Evolutionary conservation across 2,329 filamentous ascomycete species (phyloP).

Genomic region (Alternaria metachromatica): DNA sequence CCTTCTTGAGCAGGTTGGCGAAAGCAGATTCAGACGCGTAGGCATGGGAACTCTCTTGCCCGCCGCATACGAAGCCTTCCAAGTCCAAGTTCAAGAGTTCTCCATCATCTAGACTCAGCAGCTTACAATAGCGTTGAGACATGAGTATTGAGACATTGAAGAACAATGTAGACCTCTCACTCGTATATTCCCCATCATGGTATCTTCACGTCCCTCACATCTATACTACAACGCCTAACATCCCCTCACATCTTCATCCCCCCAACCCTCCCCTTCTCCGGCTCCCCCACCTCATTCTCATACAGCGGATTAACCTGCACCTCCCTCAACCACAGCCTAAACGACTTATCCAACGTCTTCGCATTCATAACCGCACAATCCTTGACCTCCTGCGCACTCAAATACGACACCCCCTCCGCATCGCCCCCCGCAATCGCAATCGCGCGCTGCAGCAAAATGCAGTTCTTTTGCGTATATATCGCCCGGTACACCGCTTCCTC

Average conservation of each 20-base stretch:
- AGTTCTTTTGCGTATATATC: constrained; percentile 48
- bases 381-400: constrained; percentile 46
- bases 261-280: constrained; percentile 28
- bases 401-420: constrained; percentile 32
- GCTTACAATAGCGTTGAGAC: background rate
- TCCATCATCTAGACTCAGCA: background rate
- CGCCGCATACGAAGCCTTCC: background rate
- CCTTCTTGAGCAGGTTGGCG: background rate
- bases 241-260: constrained; percentile 30
- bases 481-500: constrained; percentile 52
- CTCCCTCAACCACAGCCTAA: constrained; percentile 51
- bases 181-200: too few relatives aligned
- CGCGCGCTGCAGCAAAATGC: constrained; percentile 44
- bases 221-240: background rate
- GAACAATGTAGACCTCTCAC: too few relatives aligned
- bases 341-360: constrained; percentile 47
- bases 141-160: too few relatives aligned
- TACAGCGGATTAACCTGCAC: constrained; percentile 47
- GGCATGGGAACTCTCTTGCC: background rate
- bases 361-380: constrained; percentile 44
- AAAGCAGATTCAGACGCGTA: background rate
- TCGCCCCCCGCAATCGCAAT: constrained; percentile 38
- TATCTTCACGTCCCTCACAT: too few relatives aligned
- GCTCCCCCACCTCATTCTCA: constrained; percentile 44
- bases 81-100: background rate